Percentiles rank a stretch among this genome's conserved stretches.
Conservation (phyloP, 2,329 filamentous ascomycete genomes). For the Colletotrichum sp. region DNA sequence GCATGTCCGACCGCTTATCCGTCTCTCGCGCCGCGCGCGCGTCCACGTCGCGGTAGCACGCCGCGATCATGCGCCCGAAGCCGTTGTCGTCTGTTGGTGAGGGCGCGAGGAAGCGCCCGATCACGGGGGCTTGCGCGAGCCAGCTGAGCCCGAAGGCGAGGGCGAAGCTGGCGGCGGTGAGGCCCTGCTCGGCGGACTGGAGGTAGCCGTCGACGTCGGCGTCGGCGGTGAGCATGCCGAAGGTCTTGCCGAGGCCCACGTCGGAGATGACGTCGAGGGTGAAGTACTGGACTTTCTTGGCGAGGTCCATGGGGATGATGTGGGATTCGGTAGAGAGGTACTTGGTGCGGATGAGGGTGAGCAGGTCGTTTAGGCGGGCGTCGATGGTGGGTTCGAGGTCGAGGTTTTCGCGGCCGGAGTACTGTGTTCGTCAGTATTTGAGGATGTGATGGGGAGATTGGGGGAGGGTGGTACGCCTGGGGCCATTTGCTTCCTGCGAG, state of each 20-base stretch:
- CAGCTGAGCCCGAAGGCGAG: conserved; percentile 32
- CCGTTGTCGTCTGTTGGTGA: conserved; percentile 32
- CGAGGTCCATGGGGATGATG: conserved; percentile 47
- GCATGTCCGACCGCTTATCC: conserved; percentile 29
- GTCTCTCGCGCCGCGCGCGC: conserved; percentile 27
- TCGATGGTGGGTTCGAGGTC: conserved; percentile 56
- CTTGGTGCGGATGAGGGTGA: conserved; percentile 47
- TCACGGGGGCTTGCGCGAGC: conserved; percentile 32
- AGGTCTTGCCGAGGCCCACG: conserved; percentile 54
- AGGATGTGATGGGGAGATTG: no score
- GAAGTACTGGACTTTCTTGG: conserved; percentile 52
- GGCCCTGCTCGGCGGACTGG: conserved; percentile 36
- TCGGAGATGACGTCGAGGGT: conserved; percentile 59
- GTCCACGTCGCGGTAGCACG: conserved; percentile 31
- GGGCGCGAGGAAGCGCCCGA: conserved; percentile 31
- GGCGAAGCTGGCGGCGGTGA: conserved; percentile 29
- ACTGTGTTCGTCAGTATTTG: conserved; percentile 35
- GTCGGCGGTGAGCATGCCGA: conserved; percentile 52
- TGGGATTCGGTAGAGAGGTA: conserved; percentile 41
- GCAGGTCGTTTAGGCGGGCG: conserved; percentile 46
- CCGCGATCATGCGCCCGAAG: conserved; percentile 38
- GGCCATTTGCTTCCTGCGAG: conserved; percentile 53
- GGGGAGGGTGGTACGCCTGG: conserved; percentile 42
- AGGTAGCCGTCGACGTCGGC: conserved; percentile 48
- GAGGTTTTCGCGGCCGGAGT: conserved; percentile 60